phyloP scores from a whole-genome alignment of 208 protist genomes.

The Trypanosoma lewisi region DNA sequence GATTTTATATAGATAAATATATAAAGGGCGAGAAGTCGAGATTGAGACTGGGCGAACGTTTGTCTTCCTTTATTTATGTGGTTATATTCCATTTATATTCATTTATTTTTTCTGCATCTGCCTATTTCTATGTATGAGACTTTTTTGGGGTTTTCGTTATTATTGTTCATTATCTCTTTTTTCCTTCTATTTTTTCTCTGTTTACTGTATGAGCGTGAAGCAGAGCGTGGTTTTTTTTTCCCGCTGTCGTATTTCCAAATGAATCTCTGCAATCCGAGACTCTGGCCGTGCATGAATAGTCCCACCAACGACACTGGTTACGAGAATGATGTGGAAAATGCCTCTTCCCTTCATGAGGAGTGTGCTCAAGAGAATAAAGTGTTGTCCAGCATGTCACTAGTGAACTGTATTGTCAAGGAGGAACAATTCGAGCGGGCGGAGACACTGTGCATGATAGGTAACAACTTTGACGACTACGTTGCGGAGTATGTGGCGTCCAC shows the following conservation, averaged over 20 bases:
- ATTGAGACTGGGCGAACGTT: background rate
- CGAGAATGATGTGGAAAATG: background rate
- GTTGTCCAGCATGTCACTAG: slow-evolving; percentile 2
- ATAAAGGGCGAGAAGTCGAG: background rate
- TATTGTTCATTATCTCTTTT: background rate
- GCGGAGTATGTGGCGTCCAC: slow-evolving; percentile 11
- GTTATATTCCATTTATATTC: background rate
- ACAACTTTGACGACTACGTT: slow-evolving; percentile 15
- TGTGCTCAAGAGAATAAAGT: background rate
- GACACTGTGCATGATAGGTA: slow-evolving; percentile 13
- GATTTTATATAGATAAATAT: background rate
- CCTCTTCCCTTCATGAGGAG: background rate
- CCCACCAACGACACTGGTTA: background rate
- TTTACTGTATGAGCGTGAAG: no score
- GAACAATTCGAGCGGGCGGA: slow-evolving; percentile 7
- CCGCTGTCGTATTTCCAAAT: background rate
- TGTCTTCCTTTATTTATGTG: slow-evolving; percentile 12
- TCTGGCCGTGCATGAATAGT: background rate
- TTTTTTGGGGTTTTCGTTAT: background rate
- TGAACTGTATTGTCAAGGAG: background rate
- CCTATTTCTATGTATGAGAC: background rate
- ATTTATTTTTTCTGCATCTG: slow-evolving; percentile 2
- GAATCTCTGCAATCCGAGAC: background rate
- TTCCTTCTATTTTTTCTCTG: no score
- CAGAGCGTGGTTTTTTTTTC: background rate